Evolutionary conservation across 129 eudicot genomes (phyloP).

Genomic region (Flaveria ramosissima): DNA sequence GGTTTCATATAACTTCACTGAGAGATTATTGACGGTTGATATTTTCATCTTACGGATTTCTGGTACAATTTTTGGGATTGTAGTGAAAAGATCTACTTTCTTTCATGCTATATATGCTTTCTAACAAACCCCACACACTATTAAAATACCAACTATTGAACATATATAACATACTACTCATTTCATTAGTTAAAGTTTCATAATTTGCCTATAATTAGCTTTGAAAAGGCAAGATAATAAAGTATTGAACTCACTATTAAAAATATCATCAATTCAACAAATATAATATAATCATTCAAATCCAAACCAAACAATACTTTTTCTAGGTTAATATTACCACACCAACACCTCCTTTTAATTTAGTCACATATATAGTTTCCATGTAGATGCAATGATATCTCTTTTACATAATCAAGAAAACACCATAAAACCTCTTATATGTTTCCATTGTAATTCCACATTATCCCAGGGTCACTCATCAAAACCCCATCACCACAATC

Average conservation of each 20-base stretch:
- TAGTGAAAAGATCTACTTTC: too few species aligned
- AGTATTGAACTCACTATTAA: neutral
- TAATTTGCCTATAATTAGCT: neutral
- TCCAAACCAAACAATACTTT: neutral
- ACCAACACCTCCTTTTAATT: neutral
- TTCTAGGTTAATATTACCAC: neutral
- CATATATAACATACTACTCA: too few species aligned
- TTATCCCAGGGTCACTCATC: slow-evolving; percentile 52
- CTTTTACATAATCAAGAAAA: slow-evolving; percentile 11
- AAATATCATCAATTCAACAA: neutral
- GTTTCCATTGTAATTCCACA: slow-evolving; percentile 51
- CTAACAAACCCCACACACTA: neutral
- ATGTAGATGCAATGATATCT: neutral
- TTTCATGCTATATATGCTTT: too few species aligned
- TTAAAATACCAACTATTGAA: too few species aligned
- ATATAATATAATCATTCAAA: neutral
- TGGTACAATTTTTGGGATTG: too few species aligned
- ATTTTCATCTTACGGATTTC: too few species aligned
- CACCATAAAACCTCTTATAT: slow-evolving; percentile 19
- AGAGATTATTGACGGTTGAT: too few species aligned
- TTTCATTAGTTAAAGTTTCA: neutral
- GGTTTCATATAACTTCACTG: too few species aligned
- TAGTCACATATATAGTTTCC: slow-evolving; percentile 4
- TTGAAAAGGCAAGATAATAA: neutral
- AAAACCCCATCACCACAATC: slow-evolving; percentile 66